phyloP scores from a whole-genome alignment of 768 basidiomycete species.

The Pholiota conissans region DNA sequence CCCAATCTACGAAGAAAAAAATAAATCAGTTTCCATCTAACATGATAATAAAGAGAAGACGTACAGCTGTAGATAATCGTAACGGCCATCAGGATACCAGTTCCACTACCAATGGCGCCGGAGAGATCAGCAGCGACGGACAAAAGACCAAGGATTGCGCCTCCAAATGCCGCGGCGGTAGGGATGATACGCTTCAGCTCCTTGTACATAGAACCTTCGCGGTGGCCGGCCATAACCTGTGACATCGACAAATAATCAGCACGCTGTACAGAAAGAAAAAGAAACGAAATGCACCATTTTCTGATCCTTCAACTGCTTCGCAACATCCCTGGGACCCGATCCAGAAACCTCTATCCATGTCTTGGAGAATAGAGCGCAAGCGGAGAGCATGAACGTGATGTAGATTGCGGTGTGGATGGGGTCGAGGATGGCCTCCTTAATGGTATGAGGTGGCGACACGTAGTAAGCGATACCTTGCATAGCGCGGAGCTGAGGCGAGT shows the following conservation, averaged over 20 bases:
- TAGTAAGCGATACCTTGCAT: conserved; percentile 94
- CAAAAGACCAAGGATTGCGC: conserved; percentile 91
- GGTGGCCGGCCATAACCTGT: conserved; percentile 85
- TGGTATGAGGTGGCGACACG: conserved; percentile 96
- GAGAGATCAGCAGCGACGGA: conserved; percentile 92
- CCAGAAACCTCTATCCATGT: conserved; percentile 99
- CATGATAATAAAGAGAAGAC: conserved; percentile 34
- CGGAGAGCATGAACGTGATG: conserved; percentile 88
- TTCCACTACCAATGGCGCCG: conserved; percentile 95
- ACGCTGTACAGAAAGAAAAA: background rate
- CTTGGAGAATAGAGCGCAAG: conserved; percentile 97
- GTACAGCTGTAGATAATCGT: conserved; percentile 94
- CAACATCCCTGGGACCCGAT: conserved; percentile 92
- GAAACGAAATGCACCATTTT: conserved; percentile 65
- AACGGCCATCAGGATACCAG: conserved; percentile 96
- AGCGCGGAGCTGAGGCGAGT: conserved; percentile 89
- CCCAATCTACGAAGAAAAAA: conserved; percentile 68
- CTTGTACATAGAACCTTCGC: conserved; percentile 99
- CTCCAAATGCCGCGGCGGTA: conserved; percentile 95
- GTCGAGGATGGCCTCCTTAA: conserved; percentile 85
- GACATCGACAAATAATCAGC: too few species aligned
- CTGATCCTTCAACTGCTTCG: conserved; percentile 98
- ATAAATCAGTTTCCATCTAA: conserved; percentile 1
- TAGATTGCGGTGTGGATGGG: conserved; percentile 93
- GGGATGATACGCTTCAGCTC: conserved; percentile 98